A percentile compares a stretch with the other conserved stretches of the same genome.
Evolutionary conservation across 2,329 filamentous ascomycete species (phyloP).

Genomic region (Allantophomopsis cytisporea): DNA sequence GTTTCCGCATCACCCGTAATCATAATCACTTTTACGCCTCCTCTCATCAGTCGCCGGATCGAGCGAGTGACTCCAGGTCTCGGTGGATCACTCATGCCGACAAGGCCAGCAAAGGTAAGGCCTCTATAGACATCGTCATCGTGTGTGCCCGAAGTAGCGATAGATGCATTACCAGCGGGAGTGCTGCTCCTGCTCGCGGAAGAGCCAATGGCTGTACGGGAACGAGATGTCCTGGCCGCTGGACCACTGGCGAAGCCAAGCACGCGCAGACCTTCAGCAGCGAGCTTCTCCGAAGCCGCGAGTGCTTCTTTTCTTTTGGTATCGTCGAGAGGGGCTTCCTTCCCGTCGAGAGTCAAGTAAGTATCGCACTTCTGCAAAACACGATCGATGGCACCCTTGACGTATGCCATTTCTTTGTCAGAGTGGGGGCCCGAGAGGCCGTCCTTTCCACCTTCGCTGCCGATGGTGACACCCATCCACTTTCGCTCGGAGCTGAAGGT

Average conservation of each 20-base stretch:
- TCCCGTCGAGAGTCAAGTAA: slow-evolving; percentile 74
- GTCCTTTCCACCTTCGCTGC: slow-evolving; percentile 20
- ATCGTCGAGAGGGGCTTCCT: slow-evolving; percentile 75
- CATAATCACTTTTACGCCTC: slow-evolving; percentile 96
- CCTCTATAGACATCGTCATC: slow-evolving; percentile 69
- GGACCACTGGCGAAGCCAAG: slow-evolving; percentile 85
- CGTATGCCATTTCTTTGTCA: slow-evolving; percentile 74
- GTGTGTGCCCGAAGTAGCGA: slow-evolving; percentile 15
- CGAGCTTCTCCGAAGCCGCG: slow-evolving; percentile 75
- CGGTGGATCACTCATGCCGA: slow-evolving; percentile 96
- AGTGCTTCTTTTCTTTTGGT: slow-evolving; percentile 59
- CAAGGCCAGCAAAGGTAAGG: slow-evolving; percentile 79
- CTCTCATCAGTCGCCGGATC: slow-evolving; percentile 80
- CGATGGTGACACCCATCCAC: slow-evolving; percentile 96
- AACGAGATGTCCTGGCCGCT: slow-evolving; percentile 32
- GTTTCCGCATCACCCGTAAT: slow-evolving; percentile 95
- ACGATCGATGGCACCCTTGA: slow-evolving; percentile 88
- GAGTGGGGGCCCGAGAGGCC: slow-evolving; percentile 23
- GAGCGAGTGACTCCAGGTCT: slow-evolving; percentile 80
- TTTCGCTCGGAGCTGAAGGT: slow-evolving; percentile 96
- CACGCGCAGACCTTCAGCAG: slow-evolving; percentile 76
- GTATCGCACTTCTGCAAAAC: slow-evolving; percentile 80
- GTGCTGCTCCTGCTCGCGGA: slow-evolving; percentile 33
- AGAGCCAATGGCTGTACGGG: slow-evolving; percentile 21
- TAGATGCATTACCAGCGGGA: slow-evolving; percentile 22